phyloP scores from a whole-genome alignment of 495 filamentous ascomycete genomes.

The Annulohypoxylon stygium region DNA sequence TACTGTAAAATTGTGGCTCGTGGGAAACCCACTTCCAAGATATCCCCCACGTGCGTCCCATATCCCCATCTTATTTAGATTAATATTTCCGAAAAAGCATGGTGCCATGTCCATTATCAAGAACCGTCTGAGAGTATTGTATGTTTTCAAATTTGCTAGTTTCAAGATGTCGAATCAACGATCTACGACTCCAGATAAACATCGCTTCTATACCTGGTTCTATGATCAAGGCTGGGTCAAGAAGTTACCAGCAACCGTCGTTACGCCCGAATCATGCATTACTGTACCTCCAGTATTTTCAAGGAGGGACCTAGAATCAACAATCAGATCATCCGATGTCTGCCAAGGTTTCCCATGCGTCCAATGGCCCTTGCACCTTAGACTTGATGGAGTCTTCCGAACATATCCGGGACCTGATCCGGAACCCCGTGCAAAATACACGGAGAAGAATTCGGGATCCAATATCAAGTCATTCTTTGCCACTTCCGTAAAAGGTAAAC shows the following conservation, averaged over 20 bases:
- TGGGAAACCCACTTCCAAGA: neutral
- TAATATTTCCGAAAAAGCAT: slow-evolving; percentile 1
- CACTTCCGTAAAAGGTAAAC: neutral
- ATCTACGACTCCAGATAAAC: neutral
- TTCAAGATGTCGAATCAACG: neutral
- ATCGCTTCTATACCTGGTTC: neutral
- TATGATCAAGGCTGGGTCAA: neutral
- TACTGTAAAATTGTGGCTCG: neutral
- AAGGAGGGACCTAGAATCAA: neutral
- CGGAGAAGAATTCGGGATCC: slow-evolving; percentile 1
- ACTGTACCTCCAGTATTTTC: neutral
- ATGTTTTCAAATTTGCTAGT: neutral
- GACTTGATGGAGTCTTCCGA: neutral
- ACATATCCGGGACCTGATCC: neutral
- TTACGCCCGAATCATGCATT: neutral
- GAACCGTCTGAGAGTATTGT: slow-evolving; percentile 1
- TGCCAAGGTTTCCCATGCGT: neutral
- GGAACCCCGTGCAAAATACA: neutral
- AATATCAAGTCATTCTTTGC: neutral
- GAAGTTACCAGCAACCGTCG: neutral
- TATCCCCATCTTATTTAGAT: slow-evolving; percentile 7
- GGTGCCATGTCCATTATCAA: neutral
- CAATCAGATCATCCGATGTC: neutral
- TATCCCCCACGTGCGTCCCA: slow-evolving; percentile 9
- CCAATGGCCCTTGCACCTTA: neutral